These are phyloP conservation scores for Calonectria honghensis DNA, from an alignment of 2,329 filamentous ascomycete genomes.

Conservation along the genomic window DNA sequence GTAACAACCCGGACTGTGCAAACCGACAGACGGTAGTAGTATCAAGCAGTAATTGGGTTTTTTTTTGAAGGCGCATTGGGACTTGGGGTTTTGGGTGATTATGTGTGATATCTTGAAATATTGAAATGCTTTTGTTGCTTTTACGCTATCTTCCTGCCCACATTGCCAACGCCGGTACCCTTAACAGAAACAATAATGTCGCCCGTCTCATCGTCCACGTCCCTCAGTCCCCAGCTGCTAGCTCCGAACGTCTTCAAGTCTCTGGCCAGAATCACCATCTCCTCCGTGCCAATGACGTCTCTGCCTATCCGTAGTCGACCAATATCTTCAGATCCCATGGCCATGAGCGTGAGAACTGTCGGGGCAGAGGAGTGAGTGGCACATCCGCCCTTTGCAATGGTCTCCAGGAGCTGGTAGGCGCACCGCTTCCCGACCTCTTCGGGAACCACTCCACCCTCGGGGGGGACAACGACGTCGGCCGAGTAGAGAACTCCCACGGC, in stretches of 20 bases:
- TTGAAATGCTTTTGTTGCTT: constrained; percentile 50
- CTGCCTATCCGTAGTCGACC: constrained; percentile 88
- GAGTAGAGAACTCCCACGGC: constrained; percentile 88
- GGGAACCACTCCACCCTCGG: constrained; percentile 86
- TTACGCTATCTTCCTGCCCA: constrained; percentile 89
- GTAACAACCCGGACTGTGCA: constrained; percentile 48
- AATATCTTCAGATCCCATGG: constrained; percentile 98
- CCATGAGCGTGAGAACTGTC: constrained; percentile 92
- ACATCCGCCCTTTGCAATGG: constrained; percentile 88
- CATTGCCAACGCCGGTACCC: constrained; percentile 93
- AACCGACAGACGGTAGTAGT: constrained; percentile 48
- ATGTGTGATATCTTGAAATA: constrained; percentile 41
- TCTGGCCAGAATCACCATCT: constrained; percentile 85
- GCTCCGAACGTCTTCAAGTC: constrained; percentile 93
- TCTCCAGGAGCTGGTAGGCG: constrained; percentile 91
- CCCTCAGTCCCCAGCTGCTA: constrained; percentile 91
- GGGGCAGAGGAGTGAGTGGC: constrained; percentile 82
- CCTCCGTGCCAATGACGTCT: constrained; percentile 87
- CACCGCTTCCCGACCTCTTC: constrained; percentile 94
- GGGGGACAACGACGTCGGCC: constrained; percentile 85
- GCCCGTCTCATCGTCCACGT: constrained; percentile 78
- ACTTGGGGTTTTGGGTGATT: constrained; percentile 25
- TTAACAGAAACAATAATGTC: constrained; percentile 94
- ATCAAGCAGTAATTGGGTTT: constrained; percentile 20
- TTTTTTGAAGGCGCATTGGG: constrained; percentile 22